Conservation (phyloP, 208 protist species). For the Crithidia expoeki region DNA sequence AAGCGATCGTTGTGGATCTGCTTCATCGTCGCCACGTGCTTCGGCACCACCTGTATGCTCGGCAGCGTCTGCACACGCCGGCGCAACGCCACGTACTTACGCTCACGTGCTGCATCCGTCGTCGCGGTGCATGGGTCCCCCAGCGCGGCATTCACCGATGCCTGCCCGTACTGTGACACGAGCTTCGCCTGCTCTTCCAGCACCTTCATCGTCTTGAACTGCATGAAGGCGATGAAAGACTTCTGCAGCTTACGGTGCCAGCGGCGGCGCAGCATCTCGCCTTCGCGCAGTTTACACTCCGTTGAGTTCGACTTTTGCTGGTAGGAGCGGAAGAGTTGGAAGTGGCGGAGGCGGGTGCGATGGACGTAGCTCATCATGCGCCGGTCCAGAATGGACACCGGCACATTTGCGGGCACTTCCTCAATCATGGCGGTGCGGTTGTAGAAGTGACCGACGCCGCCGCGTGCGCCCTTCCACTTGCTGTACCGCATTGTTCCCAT, state of each 20-base stretch:
- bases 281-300: slow-evolving; percentile 86
- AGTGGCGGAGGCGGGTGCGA: slow-evolving; percentile 81
- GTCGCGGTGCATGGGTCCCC: slow-evolving; percentile 57
- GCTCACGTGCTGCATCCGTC: slow-evolving; percentile 34
- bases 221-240: slow-evolving; percentile 91
- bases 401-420: slow-evolving; percentile 68
- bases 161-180: slow-evolving; percentile 86
- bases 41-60: slow-evolving; percentile 74
- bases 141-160: slow-evolving; percentile 84
- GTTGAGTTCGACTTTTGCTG: slow-evolving; percentile 88
- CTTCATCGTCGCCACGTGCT: slow-evolving; percentile 92
- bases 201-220: slow-evolving; percentile 92
- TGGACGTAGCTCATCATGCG: slow-evolving; percentile 91
- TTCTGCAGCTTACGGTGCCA: slow-evolving; percentile 86
- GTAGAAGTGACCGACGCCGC: slow-evolving; percentile 88
- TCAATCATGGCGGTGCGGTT: slow-evolving; percentile 84
- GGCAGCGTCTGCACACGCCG: slow-evolving; percentile 71
- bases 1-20: slow-evolving; percentile 94
- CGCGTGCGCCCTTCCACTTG: slow-evolving; percentile 75
- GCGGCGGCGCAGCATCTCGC: slow-evolving; percentile 84
- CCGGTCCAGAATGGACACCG: slow-evolving; percentile 80
- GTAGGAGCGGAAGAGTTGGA: slow-evolving; percentile 90
- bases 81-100: slow-evolving; percentile 54
- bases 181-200: slow-evolving; percentile 88
- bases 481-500: slow-evolving; percentile 90